Evolutionary conservation across 306 rosid species (phyloP).

Genomic region (Glycine soja): DNA sequence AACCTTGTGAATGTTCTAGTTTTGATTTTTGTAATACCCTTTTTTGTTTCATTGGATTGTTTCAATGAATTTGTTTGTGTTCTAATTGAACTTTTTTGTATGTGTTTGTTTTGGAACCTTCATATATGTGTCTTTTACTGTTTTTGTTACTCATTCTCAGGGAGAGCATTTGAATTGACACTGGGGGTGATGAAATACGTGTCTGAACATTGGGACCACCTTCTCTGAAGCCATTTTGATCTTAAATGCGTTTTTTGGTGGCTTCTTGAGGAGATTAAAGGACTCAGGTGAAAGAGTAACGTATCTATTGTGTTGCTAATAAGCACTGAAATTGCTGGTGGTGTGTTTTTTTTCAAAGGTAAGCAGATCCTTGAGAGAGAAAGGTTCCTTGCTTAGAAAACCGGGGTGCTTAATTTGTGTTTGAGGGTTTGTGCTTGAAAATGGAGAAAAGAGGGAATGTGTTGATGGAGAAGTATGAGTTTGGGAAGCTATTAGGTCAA

Average conservation of each 20-base stretch:
- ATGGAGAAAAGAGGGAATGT: constrained; percentile 52
- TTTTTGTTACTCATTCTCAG: constrained; percentile 13
- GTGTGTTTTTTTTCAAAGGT: not conserved
- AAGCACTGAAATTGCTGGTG: constrained; percentile 20
- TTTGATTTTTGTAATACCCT: constrained; percentile 22
- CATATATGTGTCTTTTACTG: not conserved
- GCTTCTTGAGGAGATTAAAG: constrained; percentile 1
- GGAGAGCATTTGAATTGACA: constrained; percentile 29
- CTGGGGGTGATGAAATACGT: constrained; percentile 29
- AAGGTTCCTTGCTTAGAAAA: constrained; percentile 11
- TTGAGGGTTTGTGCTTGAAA: constrained; percentile 22
- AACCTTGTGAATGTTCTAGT: constrained; percentile 22
- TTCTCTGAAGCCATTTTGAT: constrained; percentile 17
- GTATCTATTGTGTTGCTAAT: constrained; percentile 22
- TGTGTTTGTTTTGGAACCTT: constrained; percentile 10
- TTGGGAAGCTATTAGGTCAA: constrained; percentile 54
- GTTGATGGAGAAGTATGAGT: constrained; percentile 54
- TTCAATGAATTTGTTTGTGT: not conserved
- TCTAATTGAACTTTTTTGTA: constrained; percentile 13
- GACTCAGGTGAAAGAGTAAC: constrained; percentile 9
- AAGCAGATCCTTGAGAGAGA: constrained; percentile 11
- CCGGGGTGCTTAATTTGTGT: constrained; percentile 31
- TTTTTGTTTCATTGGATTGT: constrained; percentile 26
- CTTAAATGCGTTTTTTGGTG: not conserved
- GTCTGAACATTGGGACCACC: constrained; percentile 17